Evolutionary conservation across 2,329 filamentous ascomycete genomes (phyloP), one percentile per base, ranked within the genome.

Genomic region (Hypoxylon rubiginosum): DNA sequence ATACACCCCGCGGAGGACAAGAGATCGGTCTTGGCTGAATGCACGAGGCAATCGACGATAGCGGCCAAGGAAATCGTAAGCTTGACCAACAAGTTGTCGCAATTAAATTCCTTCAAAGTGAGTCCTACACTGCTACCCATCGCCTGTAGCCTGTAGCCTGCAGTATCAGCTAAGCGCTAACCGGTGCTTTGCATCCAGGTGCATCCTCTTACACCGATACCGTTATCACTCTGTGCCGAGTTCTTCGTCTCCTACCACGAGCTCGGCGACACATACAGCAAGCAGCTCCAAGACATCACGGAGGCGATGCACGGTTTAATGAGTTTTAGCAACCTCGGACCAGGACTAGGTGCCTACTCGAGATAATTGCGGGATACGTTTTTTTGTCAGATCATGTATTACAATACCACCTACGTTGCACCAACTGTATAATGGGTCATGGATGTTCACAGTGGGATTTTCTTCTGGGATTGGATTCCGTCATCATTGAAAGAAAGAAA

Each of bases 31-130:
- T 36, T 70, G 34, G 48, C 60, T 13, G 68, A 70, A 28, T 68
- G 68, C 61, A 66, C 68, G n/a, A 63, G 65, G 21, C 65, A 68
- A 46, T 68, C 65, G 7, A 68, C 62, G 24, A 62, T 63, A 21
- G 68, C 68, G 17, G 68, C 65, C 30, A 68, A 70, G 54, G 68
- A 70, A 48, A 66, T 70, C 19, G 68, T 70, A 32, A 50, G 46
- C 45, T 39, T 70, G 34, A 70, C 68, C 17, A 70, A 68, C 48
- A 70, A 70, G 30, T 39, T 70, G 30, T 68, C 68, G 26, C 68
- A 68, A 51, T 36, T 70, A n/a, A 70, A 68, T 51, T 70, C 62
- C 15, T 64, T 70, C 48, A 70, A 70, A 65, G 68, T 58, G 48
- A 52, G 62, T 58, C 41, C 39, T 43, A 43, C n/a, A 43, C 39